A percentile compares a stretch with the other conserved stretches of the same genome.
Evolutionary conservation across 352 stramenopile species (phyloP).

Genomic region (Thraustochytrium striatum): DNA sequence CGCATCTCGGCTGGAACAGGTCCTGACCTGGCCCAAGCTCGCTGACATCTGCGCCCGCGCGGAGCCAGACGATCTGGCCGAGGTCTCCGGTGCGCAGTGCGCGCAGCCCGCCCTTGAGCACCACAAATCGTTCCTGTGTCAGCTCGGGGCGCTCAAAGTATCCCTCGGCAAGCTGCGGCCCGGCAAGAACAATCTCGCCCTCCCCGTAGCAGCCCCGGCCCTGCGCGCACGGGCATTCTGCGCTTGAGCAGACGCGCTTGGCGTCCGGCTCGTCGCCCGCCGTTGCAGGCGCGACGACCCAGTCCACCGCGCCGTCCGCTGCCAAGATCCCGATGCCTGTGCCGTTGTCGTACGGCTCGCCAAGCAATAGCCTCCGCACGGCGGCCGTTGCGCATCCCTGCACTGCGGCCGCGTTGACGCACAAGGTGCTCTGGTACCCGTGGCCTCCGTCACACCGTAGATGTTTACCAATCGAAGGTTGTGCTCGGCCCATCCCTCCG

Average conservation of each 20-base stretch:
- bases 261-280: too few relatives aligned
- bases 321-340: too few relatives aligned
- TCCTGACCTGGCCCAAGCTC: not conserved
- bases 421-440: constrained; percentile 24
- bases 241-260: not conserved
- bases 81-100: constrained; percentile 50
- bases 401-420: not conserved
- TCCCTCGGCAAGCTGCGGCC: constrained; percentile 23
- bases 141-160: constrained; percentile 34
- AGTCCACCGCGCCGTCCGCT: too few relatives aligned
- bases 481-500: not conserved
- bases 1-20: not conserved
- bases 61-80: constrained; percentile 3
- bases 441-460: constrained; percentile 49
- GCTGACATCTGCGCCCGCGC: not conserved
- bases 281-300: too few relatives aligned
- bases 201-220: not conserved
- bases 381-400: not conserved
- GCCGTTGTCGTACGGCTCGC: too few relatives aligned
- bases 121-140: constrained; percentile 24
- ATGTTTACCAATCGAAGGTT: constrained; percentile 13
- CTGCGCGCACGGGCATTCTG: not conserved
- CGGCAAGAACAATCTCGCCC: constrained; percentile 47
- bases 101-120: not conserved
- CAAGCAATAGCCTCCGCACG: not conserved